Evolutionary conservation across 176 grass and related monocot species (phyloP), one percentile per base, ranked within the genome.

Genomic region (Musa itinerans): DNA sequence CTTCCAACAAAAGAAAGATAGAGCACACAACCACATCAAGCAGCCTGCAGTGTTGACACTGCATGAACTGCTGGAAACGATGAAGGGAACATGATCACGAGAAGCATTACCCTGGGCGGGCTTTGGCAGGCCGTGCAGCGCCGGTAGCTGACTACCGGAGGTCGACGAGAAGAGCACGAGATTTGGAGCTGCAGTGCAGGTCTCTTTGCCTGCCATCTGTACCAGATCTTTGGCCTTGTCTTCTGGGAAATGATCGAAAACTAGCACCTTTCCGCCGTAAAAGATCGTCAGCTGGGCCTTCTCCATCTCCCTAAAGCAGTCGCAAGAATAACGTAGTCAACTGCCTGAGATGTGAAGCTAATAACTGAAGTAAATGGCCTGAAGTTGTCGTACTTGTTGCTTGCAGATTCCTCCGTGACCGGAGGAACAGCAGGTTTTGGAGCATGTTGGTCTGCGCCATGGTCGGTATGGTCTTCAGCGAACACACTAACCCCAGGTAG

Each of bases 231-330:
- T 72, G 69, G 84, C 74, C 83, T 73, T 85, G 63, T 74, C 58
- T 8, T 74, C 68, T 0, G 89, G 83, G 72, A 88, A 88, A 72
- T 78, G 83, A 26, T 91, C 85, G 12, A 88, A 78, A 26, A 88
- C 78, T 1, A 83, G 50, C 69, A 91, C 65, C 69, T 83, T 81
- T 43, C 85, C 85, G 19, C 80, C 85, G 48, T 91, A 91, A 72
- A 91, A 91, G 77, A 91, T 91, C 22, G 89, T 91, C 26, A 91
- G 68, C 0, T 75, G 80, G 4, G 74, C 65, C 58, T 80, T 65
- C 52, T 80, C 79, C 43, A 57, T 26, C 12, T 75, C 83, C 56
- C 83, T 83, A 12, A 22, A 83, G 53, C 26, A 61, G 57, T 62
- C 15, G 57, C 57, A 15, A 21, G 9, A n/a, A 17, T 62, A 7